Evolutionary conservation across 2,329 filamentous ascomycete species (phyloP).

Genomic region (Lasiodiplodia sp.): DNA sequence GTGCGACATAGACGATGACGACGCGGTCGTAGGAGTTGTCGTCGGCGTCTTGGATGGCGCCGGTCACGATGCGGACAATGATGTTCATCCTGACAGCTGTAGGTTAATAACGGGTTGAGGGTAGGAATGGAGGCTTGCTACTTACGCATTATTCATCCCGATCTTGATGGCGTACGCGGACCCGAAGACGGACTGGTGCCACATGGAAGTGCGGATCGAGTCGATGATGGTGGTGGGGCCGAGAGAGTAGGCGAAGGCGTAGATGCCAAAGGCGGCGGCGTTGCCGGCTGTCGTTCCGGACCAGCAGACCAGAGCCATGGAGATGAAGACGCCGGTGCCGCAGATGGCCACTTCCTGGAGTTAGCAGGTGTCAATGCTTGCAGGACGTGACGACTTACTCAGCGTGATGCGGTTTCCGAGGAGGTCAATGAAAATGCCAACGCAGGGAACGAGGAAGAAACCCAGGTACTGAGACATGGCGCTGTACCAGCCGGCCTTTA

Average conservation of each 20-base stretch:
- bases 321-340: slow-evolving; percentile 58
- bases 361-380: neutral
- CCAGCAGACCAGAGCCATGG: slow-evolving; percentile 64
- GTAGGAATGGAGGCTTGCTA: too few relatives aligned
- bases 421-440: slow-evolving; percentile 66
- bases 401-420: slow-evolving; percentile 62
- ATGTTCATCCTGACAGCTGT: slow-evolving; percentile 61
- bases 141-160: slow-evolving; percentile 62
- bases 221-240: slow-evolving; percentile 68
- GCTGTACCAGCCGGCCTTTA: slow-evolving; percentile 68
- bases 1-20: slow-evolving; percentile 62
- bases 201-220: slow-evolving; percentile 66
- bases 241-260: slow-evolving; percentile 62
- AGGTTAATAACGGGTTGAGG: neutral
- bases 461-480: slow-evolving; percentile 62
- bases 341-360: slow-evolving; percentile 46
- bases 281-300: slow-evolving; percentile 59
- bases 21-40: slow-evolving; percentile 64
- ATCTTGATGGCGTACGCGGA: slow-evolving; percentile 68
- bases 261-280: slow-evolving; percentile 66
- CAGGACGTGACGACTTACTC: slow-evolving; percentile 12
- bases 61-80: slow-evolving; percentile 65
- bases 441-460: slow-evolving; percentile 65
- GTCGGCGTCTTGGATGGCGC: slow-evolving; percentile 65
- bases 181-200: slow-evolving; percentile 67